phyloP scores from a whole-genome alignment of 345 rosid genomes.

The Eucalyptus tenuipes region DNA sequence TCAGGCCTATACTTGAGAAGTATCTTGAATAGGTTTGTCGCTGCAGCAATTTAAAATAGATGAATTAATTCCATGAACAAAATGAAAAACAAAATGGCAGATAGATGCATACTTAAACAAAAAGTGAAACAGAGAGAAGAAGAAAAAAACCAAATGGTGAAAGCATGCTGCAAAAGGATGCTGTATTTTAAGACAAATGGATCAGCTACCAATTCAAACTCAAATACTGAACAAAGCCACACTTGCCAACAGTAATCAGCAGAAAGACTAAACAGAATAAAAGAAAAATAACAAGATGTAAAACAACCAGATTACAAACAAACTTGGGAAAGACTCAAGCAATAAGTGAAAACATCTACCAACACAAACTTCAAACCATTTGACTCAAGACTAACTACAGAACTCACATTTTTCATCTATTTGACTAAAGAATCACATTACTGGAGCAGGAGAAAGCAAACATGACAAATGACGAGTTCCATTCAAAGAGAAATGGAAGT shows the following conservation, averaged over 20 bases:
- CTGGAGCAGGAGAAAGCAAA: neutral
- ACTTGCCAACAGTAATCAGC: neutral
- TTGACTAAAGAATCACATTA: neutral
- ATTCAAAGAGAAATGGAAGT: neutral
- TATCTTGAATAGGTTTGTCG: constrained; percentile 40
- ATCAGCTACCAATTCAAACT: neutral
- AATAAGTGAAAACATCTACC: neutral
- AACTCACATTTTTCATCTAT: neutral
- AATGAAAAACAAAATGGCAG: neutral
- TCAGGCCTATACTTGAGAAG: constrained; percentile 55
- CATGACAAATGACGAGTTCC: neutral
- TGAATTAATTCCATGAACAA: neutral
- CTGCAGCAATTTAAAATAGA: constrained; percentile 2
- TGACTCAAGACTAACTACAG: neutral
- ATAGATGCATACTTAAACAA: neutral
- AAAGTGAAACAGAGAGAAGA: neutral
- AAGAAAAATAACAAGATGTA: neutral
- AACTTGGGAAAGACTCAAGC: neutral
- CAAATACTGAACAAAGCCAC: neutral
- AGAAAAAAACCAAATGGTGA: neutral
- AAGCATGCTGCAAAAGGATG: neutral
- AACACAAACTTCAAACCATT: neutral
- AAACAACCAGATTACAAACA: neutral
- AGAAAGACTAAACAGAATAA: neutral
- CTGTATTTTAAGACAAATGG: neutral